Conservation (phyloP, 768 basidiomycete species). For the Hortiboletus flavorubellus region DNA sequence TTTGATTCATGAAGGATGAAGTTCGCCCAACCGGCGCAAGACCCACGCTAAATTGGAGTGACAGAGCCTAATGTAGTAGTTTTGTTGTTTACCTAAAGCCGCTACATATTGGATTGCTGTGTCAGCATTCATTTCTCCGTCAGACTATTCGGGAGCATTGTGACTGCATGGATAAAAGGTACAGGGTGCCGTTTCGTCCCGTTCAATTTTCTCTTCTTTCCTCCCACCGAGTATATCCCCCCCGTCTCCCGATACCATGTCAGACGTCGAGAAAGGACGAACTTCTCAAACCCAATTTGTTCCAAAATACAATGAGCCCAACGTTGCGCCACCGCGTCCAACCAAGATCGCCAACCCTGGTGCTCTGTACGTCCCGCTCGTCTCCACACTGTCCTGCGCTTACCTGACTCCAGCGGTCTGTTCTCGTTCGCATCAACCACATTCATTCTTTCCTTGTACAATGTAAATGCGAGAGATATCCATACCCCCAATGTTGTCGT, state of each 20-base stretch:
- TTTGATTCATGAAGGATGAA: background rate
- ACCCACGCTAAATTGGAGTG: background rate
- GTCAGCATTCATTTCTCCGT: conserved; percentile 24
- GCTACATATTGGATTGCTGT: conserved; percentile 6
- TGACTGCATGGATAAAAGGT: conserved; percentile 18
- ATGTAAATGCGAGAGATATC: conserved; percentile 54
- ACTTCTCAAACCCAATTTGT: conserved; percentile 18
- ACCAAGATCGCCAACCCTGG: conserved; percentile 54
- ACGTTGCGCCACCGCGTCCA: conserved; percentile 26
- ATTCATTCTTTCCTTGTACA: conserved; percentile 74
- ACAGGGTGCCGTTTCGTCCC: background rate
- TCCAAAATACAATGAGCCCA: conserved; percentile 17
- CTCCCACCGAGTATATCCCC: background rate
- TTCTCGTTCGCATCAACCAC: conserved; percentile 85
- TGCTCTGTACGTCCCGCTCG: conserved; percentile 26
- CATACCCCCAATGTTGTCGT: conserved; percentile 64
- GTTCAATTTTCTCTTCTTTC: background rate
- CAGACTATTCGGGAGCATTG: conserved; percentile 16
- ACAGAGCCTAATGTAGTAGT: too few relatives aligned
- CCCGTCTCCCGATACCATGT: conserved; percentile 18
- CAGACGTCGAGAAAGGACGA: conserved; percentile 35
- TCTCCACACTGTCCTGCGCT: background rate
- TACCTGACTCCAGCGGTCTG: conserved; percentile 50
- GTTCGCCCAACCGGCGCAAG: background rate
- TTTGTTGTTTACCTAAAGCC: background rate